Evolutionary conservation across 2,329 filamentous ascomycete genomes (phyloP), one percentile per base, ranked within the genome.

Genomic region (Apiospora arundinis): DNA sequence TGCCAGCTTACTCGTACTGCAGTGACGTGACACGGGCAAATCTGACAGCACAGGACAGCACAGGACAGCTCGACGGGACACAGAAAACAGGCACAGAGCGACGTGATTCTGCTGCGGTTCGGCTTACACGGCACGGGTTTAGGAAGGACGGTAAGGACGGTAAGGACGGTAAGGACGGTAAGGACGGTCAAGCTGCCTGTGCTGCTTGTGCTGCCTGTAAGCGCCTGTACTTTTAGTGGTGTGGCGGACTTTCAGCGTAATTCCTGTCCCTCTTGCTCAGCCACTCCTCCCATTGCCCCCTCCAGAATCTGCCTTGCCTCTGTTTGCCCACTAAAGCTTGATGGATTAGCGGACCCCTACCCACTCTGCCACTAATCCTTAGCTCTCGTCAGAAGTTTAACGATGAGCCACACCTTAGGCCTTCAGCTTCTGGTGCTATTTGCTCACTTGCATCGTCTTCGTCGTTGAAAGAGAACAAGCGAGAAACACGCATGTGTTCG

Each of bases 211-310:
- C 46, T 23, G 21, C 46, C 49, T 28, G 5, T 28, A 14, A 23
- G 46, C 21, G 48, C 48, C 48, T 25, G 40, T 42, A 25, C 11
- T 25, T 16, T 18, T 23, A 21, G 45, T 21, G 23, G 46, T 70
- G 69, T 48, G 69, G 69, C 69, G 60, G 60, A 23, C 32, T 67
- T 48, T 65, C 60, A 65, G 44, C 42, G 49, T 23, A 28, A 49
- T 18, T 14, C 21, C n/a, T n/a, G n/a, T n/a, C n/a, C 37, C 3
- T 28, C 14, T 23, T 23, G 69, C 69, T 70, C 32, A 70, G 69
- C 49, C 49, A 56, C 49, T 16, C n/a, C 21, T 4, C 9, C 52
- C 25, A 49, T 42, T 42, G 12, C 69, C 32, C 32, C 42, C 3
- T 28, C 40, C 42, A 9, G 28, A 66, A 40, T 66, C 69, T 48